Conservation (phyloP, 371 early-diverging fungal genomes). For the Circinella umbellata region DNA sequence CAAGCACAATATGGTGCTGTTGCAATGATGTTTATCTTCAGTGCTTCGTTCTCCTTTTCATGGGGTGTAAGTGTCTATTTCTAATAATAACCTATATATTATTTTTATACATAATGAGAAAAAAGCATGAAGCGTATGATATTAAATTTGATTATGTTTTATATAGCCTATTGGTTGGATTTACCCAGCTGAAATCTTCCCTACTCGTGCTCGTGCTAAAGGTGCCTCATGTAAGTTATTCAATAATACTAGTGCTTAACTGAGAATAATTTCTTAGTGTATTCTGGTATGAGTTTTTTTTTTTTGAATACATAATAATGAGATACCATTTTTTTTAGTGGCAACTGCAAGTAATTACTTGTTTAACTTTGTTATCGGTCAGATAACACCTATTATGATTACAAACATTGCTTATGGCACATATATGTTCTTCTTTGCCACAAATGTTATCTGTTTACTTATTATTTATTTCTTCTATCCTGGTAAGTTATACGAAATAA, state of each 20-base stretch:
- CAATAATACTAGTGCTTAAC: no score
- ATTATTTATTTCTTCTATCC: constrained; percentile 38
- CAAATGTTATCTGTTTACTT: constrained; percentile 31
- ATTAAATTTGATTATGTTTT: no score
- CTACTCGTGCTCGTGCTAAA: constrained; percentile 28
- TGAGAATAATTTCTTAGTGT: no score
- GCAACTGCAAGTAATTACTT: constrained; percentile 60
- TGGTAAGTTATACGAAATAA: constrained; percentile 10
- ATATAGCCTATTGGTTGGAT: constrained; percentile 80
- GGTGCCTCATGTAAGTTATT: constrained; percentile 14
- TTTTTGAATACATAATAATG: no score
- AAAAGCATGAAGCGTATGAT: no score
- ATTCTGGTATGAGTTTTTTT: no score
- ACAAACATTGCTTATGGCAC: constrained; percentile 32
- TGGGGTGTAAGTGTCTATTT: constrained; percentile 55
- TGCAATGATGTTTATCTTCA: constrained; percentile 28
- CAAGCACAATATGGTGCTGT: constrained; percentile 27
- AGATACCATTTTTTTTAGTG: neutral
- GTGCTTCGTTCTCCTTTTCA: constrained; percentile 18
- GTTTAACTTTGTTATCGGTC: constrained; percentile 40
- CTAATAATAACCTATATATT: no score
- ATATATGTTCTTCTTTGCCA: constrained; percentile 47
- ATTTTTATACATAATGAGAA: no score
- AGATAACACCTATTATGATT: constrained; percentile 29
- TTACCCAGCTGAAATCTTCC: constrained; percentile 86